phyloP scores from a whole-genome alignment of 306 rosid genomes.

The Nissolia schottii region DNA sequence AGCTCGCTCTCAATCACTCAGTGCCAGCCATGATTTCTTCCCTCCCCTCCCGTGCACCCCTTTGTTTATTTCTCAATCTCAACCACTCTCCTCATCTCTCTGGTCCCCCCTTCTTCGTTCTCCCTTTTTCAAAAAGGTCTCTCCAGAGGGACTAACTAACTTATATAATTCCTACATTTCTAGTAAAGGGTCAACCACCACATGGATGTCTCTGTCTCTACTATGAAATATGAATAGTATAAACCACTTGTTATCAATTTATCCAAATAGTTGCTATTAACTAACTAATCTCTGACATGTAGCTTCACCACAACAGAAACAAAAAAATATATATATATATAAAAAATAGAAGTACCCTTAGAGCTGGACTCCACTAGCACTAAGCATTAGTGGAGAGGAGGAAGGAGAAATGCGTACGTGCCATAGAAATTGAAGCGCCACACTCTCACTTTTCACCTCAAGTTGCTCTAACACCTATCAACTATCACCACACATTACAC shows the following conservation, averaged over 20 bases:
- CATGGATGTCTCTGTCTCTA: slow-evolving; percentile 18
- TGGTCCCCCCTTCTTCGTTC: background rate
- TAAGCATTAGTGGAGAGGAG: background rate
- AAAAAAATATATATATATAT: too few species aligned
- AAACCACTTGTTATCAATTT: background rate
- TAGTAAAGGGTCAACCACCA: slow-evolving; percentile 17
- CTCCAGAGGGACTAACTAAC: background rate
- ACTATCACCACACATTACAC: background rate
- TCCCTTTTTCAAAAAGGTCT: background rate
- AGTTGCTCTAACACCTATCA: background rate
- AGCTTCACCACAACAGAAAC: too few species aligned
- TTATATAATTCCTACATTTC: background rate
- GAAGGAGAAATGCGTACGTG: background rate
- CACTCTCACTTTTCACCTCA: background rate
- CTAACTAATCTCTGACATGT: background rate
- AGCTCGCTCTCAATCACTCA: background rate
- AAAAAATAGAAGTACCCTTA: background rate
- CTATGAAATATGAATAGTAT: background rate
- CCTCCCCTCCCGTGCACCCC: background rate
- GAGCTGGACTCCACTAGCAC: background rate
- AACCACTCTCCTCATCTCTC: background rate
- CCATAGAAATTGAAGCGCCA: background rate
- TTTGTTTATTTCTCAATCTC: background rate
- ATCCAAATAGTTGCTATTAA: background rate
- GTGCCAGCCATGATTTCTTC: background rate